phyloP scores from a whole-genome alignment of 2,329 filamentous ascomycete species.

The Hymenoscyphus occultus region DNA sequence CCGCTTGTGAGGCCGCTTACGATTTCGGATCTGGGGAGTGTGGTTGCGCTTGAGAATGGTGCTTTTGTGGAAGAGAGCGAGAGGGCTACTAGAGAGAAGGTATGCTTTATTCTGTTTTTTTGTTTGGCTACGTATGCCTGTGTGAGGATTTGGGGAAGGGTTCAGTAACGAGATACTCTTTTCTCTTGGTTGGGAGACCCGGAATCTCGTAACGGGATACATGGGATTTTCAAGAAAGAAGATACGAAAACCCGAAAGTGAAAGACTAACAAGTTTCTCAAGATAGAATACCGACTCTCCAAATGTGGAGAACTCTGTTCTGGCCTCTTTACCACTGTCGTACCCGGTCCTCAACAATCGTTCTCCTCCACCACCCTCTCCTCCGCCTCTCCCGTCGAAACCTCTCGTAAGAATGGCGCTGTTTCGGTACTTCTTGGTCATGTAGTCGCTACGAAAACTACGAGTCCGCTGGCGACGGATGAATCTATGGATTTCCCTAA shows the following conservation, averaged over 20 bases:
- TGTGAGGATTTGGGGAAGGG: background rate
- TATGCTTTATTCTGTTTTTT: slow-evolving; percentile 32
- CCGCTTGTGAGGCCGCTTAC: slow-evolving; percentile 74
- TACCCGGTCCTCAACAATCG: slow-evolving; percentile 46
- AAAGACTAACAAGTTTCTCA: background rate
- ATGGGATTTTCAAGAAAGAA: no score
- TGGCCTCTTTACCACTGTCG: slow-evolving; percentile 72
- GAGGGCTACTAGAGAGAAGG: slow-evolving; percentile 53
- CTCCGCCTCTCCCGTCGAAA: slow-evolving; percentile 57
- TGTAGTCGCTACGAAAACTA: slow-evolving; percentile 71
- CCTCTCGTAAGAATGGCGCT: slow-evolving; percentile 53
- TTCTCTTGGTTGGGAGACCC: background rate
- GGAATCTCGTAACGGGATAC: background rate
- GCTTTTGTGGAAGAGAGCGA: slow-evolving; percentile 51
- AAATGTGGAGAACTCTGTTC: slow-evolving; percentile 73
- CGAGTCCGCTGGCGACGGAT: slow-evolving; percentile 63
- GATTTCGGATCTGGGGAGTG: slow-evolving; percentile 60
- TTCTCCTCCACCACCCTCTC: slow-evolving; percentile 52
- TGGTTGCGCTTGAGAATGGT: slow-evolving; percentile 52
- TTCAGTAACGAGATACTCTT: slow-evolving; percentile 1
- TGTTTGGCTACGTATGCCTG: no score
- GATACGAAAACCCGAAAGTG: no score
- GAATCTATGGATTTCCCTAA: slow-evolving; percentile 70
- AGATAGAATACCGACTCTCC: slow-evolving; percentile 76
- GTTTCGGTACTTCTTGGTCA: slow-evolving; percentile 70